Evolutionary conservation across 129 eudicot genomes (phyloP).

Genomic region (Calendula officinalis): DNA sequence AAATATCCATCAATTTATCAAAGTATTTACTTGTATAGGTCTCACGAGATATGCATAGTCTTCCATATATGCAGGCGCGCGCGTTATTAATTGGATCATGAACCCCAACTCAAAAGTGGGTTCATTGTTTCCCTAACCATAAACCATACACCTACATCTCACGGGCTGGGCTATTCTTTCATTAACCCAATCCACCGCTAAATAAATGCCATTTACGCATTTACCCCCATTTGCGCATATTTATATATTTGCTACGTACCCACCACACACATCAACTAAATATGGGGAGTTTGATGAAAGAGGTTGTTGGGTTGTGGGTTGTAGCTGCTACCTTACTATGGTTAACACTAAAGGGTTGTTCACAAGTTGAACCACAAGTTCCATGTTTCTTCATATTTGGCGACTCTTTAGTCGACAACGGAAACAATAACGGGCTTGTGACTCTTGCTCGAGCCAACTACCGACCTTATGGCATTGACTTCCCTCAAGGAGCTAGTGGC

Average conservation of each 20-base stretch:
- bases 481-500: slow-evolving; percentile 50
- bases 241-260: slow-evolving; percentile 8
- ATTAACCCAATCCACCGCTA: slow-evolving; percentile 11
- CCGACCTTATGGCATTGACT: slow-evolving; percentile 49
- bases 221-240: slow-evolving; percentile 10
- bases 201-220: slow-evolving; percentile 14
- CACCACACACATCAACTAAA: neutral
- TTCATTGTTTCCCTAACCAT: slow-evolving; percentile 13
- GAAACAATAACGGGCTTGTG: slow-evolving; percentile 71
- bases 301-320: too few relatives aligned
- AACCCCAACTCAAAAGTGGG: slow-evolving; percentile 12
- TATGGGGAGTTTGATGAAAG: slow-evolving; percentile 24
- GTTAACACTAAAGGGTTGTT: slow-evolving; percentile 9
- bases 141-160: slow-evolving; percentile 10
- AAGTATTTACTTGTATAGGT: too few relatives aligned
- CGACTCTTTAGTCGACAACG: slow-evolving; percentile 88
- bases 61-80: neutral
- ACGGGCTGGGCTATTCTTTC: slow-evolving; percentile 3
- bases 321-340: slow-evolving; percentile 13
- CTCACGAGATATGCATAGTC: slow-evolving; percentile 16
- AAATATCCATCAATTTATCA: too few relatives aligned
- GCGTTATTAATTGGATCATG: slow-evolving; percentile 16
- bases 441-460: slow-evolving; percentile 84
- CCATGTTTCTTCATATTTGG: slow-evolving; percentile 83
- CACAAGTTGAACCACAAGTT: slow-evolving; percentile 45